Base-by-base conservation (phyloP, 257 asterid genomes). In the Petunia secreta region DNA sequence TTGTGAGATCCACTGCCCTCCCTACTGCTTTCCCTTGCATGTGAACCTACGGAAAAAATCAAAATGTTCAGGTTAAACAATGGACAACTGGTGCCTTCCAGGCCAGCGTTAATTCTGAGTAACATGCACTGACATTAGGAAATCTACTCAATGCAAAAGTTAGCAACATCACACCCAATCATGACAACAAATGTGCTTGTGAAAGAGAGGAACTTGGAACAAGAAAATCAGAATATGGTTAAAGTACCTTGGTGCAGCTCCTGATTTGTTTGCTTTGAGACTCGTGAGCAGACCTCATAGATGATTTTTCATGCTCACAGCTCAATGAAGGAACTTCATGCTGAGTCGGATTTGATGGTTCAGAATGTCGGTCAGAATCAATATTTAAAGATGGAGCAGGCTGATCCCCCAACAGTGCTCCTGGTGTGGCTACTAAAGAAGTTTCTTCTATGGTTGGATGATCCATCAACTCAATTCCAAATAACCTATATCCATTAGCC, bases 21-120 rank as follows among this genome's bases (percentile, higher is more conserved):
- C 99, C 99, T 75, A 96, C 98, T 58, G 97, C 97, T 83, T 88
- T 89, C 63, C 97, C 96, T 92, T 93, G 97, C 98, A 96, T 91
- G 85, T 90, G 98, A 80, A 96, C 98, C 99, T 96, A 79, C 5
- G 78, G n/a, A 34, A 57, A 73, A 50, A 48, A 73, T 43, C 34
- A 73, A 48, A 34, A 69, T 46, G 16, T 58, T 46, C 60, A 71
- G 34, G 34, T 48, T 15, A 50, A 71, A 69, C 25, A 25, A 25
- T 25, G 25, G 25, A 25, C 25, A 25, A 25, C 25, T 25, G 25
- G 25, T 25, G 0, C 25, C 25, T 25, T 25, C 25, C 25, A n/a
- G n/a, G n/a, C n/a, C n/a, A 25, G 25, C 25, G 25, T 25, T 25
- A 25, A 25, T 25, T 25, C 25, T 25, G 25, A 25, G 25, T 25